These are phyloP conservation scores for Boletus semigastroideus DNA, from an alignment of 1,284 basidiomycete species.

Conservation along the genomic window DNA sequence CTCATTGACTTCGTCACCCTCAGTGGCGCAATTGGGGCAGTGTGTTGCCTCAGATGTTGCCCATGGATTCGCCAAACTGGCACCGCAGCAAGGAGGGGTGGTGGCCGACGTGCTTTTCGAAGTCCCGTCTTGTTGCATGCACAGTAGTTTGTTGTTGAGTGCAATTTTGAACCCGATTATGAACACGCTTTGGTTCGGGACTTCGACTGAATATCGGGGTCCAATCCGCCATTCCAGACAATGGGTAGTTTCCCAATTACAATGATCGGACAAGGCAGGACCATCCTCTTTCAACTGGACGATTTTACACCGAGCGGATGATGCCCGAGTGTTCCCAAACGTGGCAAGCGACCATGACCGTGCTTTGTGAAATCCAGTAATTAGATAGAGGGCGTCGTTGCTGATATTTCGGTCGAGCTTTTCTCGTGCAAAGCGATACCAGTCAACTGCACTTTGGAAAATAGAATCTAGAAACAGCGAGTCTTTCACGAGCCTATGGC, in stretches of 20 bases:
- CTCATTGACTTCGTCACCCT: neutral
- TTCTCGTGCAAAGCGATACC: no score
- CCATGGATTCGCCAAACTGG: neutral
- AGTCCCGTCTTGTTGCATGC: neutral
- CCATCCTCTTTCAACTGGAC: neutral
- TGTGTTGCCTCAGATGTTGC: neutral
- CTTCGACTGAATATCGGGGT: neutral
- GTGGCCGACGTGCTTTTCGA: neutral
- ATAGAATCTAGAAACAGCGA: no score
- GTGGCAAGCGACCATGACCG: no score
- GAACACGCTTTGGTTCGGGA: neutral
- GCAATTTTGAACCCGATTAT: neutral
- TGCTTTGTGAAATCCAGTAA: no score
- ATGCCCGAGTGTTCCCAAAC: neutral
- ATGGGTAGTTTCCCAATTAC: neutral
- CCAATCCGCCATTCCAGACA: neutral
- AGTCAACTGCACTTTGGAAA: no score
- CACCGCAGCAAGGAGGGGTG: neutral
- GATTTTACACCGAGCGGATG: neutral
- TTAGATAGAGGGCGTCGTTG: no score
- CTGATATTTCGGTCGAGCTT: no score
- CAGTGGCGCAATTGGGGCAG: neutral
- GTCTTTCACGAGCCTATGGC: no score
- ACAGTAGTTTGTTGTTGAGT: neutral
- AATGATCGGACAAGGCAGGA: neutral